Conservation (phyloP, 2,329 filamentous ascomycete species). For the Leptographium lundbergii region DNA sequence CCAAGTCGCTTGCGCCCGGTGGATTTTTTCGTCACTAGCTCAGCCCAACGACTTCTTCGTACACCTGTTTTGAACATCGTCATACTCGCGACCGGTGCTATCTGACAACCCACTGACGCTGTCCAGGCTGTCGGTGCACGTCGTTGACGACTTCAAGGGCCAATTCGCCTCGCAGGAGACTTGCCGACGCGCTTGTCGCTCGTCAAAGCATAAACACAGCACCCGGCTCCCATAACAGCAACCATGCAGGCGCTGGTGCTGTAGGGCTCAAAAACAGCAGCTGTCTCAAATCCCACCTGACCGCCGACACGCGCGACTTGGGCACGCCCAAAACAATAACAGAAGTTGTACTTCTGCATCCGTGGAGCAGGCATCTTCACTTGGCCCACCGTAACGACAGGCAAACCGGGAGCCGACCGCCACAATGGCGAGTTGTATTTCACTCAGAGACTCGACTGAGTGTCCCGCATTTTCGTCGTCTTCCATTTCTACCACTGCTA, state of each 20-base stretch:
- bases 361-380: not conserved
- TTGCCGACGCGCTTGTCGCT: not conserved
- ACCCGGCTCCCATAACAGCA: not conserved
- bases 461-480: slow-evolving; percentile 61
- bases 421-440: slow-evolving; percentile 40
- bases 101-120: not conserved
- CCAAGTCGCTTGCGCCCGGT: not conserved
- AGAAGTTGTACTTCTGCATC: not conserved
- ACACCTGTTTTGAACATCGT: too few species aligned
- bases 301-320: not conserved
- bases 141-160: not conserved
- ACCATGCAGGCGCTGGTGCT: not conserved
- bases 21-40: too few species aligned
- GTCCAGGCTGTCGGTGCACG: not conserved
- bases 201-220: not conserved
- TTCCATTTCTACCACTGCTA: slow-evolving; percentile 48
- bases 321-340: not conserved
- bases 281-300: not conserved
- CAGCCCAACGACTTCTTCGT: too few species aligned
- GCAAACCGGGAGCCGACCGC: slow-evolving; percentile 1
- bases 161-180: not conserved
- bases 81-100: not conserved
- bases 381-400: not conserved
- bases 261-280: not conserved
- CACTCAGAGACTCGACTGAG: slow-evolving; percentile 53